These are phyloP conservation scores for Myxozyma vanderwaltii DNA, from an alignment of 805 yeast species.

Conservation along the genomic window DNA sequence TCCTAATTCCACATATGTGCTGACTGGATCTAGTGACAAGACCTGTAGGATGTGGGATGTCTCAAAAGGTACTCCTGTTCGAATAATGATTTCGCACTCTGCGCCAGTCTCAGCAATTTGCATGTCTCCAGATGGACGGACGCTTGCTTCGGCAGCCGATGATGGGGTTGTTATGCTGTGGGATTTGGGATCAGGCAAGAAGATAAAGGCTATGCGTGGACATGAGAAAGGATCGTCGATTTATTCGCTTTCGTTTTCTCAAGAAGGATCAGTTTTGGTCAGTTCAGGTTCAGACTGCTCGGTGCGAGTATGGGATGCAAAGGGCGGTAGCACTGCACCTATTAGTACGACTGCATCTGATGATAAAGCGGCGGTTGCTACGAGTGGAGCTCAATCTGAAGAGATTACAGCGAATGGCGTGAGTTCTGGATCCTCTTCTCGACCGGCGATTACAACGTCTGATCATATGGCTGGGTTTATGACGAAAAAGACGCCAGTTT, in stretches of 20 bases:
- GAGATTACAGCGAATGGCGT: conserved; percentile 17
- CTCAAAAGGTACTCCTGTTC: conserved; percentile 79
- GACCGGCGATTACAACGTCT: conserved; percentile 70
- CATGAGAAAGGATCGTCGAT: conserved; percentile 81
- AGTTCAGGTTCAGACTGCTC: conserved; percentile 92
- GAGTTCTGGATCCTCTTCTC: conserved; percentile 39
- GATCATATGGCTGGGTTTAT: conserved; percentile 93
- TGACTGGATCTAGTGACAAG: conserved; percentile 94
- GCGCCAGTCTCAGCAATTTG: conserved; percentile 85
- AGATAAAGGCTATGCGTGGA: conserved; percentile 89
- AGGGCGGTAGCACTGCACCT: conserved; percentile 56
- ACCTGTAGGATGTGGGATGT: conserved; percentile 99
- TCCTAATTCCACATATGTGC: conserved; percentile 91
- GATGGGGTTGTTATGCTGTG: conserved; percentile 86
- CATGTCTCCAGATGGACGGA: conserved; percentile 94
- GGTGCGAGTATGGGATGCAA: conserved; percentile 95
- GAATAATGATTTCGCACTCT: conserved; percentile 89
- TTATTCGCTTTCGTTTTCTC: conserved; percentile 78
- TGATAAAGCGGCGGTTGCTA: not conserved
- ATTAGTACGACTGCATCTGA: conserved; percentile 3
- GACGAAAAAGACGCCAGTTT: conserved; percentile 92
- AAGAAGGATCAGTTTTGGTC: conserved; percentile 85
- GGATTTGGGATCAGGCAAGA: conserved; percentile 91
- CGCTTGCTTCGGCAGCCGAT: conserved; percentile 87
- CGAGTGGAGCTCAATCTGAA: not conserved